Conservation (phyloP, 2,329 filamentous ascomycete genomes). For the Aspergillus aculeatus region DNA sequence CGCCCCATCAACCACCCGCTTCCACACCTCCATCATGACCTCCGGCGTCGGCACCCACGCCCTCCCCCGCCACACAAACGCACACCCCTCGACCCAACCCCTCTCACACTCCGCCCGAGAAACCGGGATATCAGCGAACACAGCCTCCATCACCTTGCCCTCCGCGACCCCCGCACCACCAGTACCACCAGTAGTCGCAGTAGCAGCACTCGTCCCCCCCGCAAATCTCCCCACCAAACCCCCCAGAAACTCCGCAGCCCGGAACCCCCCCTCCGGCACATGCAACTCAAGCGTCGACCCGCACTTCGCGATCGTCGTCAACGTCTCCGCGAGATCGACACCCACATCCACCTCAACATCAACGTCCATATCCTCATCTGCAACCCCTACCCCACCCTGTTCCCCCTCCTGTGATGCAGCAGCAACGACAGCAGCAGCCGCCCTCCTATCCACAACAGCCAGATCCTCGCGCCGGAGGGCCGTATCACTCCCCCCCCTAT, state of each 20-base stretch:
- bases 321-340: conserved; percentile 28
- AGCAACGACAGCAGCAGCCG: background rate
- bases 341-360: conserved; percentile 11
- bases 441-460: conserved; percentile 20
- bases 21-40: conserved; percentile 52
- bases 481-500: conserved; percentile 20
- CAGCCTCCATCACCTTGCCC: conserved; percentile 30
- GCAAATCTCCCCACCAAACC: conserved; percentile 32
- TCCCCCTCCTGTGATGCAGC: too few species aligned
- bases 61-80: conserved; percentile 46
- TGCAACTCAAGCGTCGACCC: conserved; percentile 49
- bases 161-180: conserved; percentile 15
- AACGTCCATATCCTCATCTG: background rate
- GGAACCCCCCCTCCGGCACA: conserved; percentile 30
- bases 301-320: conserved; percentile 47
- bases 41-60: conserved; percentile 47
- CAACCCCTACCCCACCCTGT: too few species aligned
- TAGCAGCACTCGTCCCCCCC: conserved; percentile 2
- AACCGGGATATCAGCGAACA: conserved; percentile 54
- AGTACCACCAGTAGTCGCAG: too few species aligned
- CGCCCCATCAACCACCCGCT: conserved; percentile 38
- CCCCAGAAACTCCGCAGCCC: conserved; percentile 31
- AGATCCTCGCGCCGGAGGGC: conserved; percentile 25
- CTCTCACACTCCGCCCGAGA: conserved; percentile 52
- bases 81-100: conserved; percentile 53